Evolutionary conservation across 2,329 filamentous ascomycete genomes (phyloP).

Genomic region (Sclerotinia subarctica): DNA sequence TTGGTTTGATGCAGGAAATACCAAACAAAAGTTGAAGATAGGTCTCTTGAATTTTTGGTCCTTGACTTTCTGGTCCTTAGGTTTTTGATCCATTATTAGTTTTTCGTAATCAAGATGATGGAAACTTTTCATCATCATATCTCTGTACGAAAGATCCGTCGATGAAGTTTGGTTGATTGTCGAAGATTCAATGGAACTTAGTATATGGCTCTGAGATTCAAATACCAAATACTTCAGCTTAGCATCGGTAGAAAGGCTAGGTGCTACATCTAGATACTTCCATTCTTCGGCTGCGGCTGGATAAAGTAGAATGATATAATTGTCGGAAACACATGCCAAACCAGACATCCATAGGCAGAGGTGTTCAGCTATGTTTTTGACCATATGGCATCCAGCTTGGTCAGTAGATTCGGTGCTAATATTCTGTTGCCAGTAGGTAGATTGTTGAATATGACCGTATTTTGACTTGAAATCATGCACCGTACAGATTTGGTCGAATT

Average conservation of each 20-base stretch:
- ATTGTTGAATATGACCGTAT: conserved; percentile 14
- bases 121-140: conserved; percentile 21
- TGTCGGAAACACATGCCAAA: conserved; percentile 24
- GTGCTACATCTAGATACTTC: conserved; percentile 31
- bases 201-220: conserved; percentile 3
- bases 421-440: conserved; percentile 24
- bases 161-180: conserved; percentile 1
- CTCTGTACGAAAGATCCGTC: background rate
- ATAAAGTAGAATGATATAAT: conserved; percentile 32
- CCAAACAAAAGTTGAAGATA: conserved; percentile 45
- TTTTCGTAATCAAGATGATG: conserved; percentile 29
- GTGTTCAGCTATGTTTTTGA: conserved; percentile 28
- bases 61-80: conserved; percentile 9
- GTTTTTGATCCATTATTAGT: conserved; percentile 22
- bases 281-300: conserved; percentile 34
- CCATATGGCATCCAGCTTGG: conserved; percentile 17
- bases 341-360: conserved; percentile 28
- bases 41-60: conserved; percentile 15
- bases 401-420: conserved; percentile 20
- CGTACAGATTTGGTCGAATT: conserved; percentile 31
- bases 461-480: conserved; percentile 32
- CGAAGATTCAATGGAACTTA: background rate
- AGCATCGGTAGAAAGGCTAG: conserved; percentile 11
- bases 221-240: conserved; percentile 34
- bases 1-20: conserved; percentile 45